A percentile compares a stretch with the other conserved stretches of the same genome.
Evolutionary conservation across 768 basidiomycete species (phyloP).

Genomic region (Suillus bovinus): DNA sequence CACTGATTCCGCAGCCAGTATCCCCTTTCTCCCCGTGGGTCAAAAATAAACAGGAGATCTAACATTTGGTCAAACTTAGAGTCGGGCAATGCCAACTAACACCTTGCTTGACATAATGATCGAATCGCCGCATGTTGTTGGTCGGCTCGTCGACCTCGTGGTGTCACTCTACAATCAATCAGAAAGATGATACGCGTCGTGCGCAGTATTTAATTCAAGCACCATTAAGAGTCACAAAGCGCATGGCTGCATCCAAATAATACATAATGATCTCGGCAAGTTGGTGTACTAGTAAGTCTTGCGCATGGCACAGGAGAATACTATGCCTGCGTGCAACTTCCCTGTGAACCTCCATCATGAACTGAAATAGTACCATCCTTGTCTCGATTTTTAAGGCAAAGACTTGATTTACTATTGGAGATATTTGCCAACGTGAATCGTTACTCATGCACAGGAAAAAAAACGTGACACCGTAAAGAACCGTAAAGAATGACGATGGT

Average conservation of each 20-base stretch:
- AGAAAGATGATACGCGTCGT: not conserved
- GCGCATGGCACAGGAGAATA: not conserved
- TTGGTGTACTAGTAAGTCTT: not conserved
- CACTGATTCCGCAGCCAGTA: not conserved
- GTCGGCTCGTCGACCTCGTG: not conserved
- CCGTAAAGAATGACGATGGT: not conserved
- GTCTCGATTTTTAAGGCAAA: not conserved
- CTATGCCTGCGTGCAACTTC: not conserved
- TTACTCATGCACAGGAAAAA: not conserved
- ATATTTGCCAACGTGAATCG: not conserved
- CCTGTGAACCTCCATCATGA: not conserved
- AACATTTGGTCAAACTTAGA: not conserved
- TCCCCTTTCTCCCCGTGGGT: not conserved
- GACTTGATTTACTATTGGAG: not conserved
- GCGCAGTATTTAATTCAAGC: not conserved
- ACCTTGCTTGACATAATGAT: not conserved
- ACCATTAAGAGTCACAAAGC: not conserved
- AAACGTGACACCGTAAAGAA: not conserved
- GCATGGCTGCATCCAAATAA: not conserved
- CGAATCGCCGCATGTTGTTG: no score
- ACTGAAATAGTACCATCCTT: not conserved
- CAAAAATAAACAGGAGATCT: not conserved
- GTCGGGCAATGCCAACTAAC: not conserved
- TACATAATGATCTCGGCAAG: not conserved
- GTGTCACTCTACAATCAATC: not conserved